Evolutionary conservation across 768 basidiomycete species (phyloP), one percentile per base, ranked within the genome.

Genomic region (Chalciporus sphaerocephalus): DNA sequence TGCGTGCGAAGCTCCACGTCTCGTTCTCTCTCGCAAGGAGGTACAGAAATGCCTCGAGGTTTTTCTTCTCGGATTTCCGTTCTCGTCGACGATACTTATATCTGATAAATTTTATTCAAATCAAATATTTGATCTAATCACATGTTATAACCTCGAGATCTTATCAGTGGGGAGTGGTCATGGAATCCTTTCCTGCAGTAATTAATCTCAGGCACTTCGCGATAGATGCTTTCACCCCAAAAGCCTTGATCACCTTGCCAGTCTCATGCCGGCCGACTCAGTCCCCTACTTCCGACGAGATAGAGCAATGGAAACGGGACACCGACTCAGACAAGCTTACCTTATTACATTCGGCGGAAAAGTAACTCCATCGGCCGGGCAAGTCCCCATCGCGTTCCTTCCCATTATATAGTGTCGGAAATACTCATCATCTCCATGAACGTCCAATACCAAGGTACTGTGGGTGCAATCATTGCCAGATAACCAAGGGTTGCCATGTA

Each of bases 1-100:
- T 60, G 59, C 43, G 59, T 56, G 50, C 48, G 59, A 61, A 55
- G 59, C 56, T 52, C 46, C 11, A 44, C 47, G n/a, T n/a, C 40
- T 47, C 38, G 37, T 50, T 51, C 47, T 44, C 35, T 44, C 38
- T 38, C 17, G 44, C 54, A 50, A 44, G 44, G 25, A 16, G 48
- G 45, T 10, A 37, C 43, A 54, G n/a, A 37, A 46, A 54, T 21
- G 25, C 47, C 40, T 55, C 25, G 34, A 50, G n/a, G 33, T 34
- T 48, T 42, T 49, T 34, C 20, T 23, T 50, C 47, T 48, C 13
- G 44, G 35, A 50, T 47, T 48, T 44, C 35, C 25, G 15, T 27
- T 7, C 27, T 27, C 9, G 25, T 27, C 8, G 28, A 32, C 30
- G 6, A 15, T 32, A 7, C 28, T 15, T 28, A 32, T 40, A 40